Base-by-base conservation (phyloP, 352 stramenopile species). In the Phytophthora cryptogea region DNA sequence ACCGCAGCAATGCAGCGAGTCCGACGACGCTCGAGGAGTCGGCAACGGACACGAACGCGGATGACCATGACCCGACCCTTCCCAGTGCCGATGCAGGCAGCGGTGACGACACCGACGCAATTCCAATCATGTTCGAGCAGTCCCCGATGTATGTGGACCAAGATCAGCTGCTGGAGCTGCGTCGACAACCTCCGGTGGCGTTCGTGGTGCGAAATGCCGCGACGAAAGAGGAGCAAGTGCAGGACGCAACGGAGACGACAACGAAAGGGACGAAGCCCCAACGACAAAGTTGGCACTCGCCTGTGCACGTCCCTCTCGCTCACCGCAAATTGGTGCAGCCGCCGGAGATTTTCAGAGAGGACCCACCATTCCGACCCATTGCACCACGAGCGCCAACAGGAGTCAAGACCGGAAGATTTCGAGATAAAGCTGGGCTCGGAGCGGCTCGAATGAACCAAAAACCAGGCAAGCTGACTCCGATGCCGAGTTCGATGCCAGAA, bases 321-420 rank as follows among this genome's bases (percentile, higher is more conserved):
- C 82, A 89, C 63, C 78, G 80, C 43, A 92, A 92, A 39, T 54
- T 88, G 31, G 76, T 92, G 45, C 54, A 78, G 17, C 47, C 74
- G 0, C 76, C 74, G 2, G 66, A 63, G 37, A 74, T 86, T 41
- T 85, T 89, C 51, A 63, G 68, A 30, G 44, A 59, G 3, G 66
- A 85, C 9, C 65, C 61, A 1, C 78, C 74, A 3, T 78, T 80
- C 36, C 66, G 66, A 30, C 76, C 74, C 0, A 55, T 74, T 2
- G 47, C 54, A 20, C 53, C 64, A 7, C 40, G 49, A 37, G 49
- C 45, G 5, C 45, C 60, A 30, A 43, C 52, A 4, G 35, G 20
- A 9, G 37, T 9, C 2, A 54, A 53, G 40, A 50, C 27, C 8
- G 31, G 26, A 9, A 48, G 43, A 31, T 13, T 32, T 35, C 27